phyloP scores from a whole-genome alignment of 2,329 filamentous ascomycete species.

The Aspergillus sp. region DNA sequence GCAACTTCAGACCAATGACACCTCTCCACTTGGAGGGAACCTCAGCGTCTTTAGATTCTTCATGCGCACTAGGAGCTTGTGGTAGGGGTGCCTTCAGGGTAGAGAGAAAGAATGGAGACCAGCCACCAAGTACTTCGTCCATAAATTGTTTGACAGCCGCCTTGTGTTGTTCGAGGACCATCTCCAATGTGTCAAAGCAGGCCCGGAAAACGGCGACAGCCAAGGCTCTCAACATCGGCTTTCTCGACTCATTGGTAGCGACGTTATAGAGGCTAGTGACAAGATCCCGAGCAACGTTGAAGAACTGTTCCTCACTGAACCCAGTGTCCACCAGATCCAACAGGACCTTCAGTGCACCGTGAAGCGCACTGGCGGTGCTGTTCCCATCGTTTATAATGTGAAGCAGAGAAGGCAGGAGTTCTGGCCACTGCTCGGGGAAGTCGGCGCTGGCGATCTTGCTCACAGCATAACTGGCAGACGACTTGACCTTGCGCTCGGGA shows the following conservation, averaged over 20 bases:
- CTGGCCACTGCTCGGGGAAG: constrained; percentile 95
- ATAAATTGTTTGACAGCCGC: constrained; percentile 84
- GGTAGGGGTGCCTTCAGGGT: constrained; percentile 76
- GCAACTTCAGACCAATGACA: constrained; percentile 81
- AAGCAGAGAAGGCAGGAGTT: constrained; percentile 77
- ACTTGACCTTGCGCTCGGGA: constrained; percentile 80
- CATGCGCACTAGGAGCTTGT: constrained; percentile 55
- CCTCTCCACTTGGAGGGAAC: constrained; percentile 73
- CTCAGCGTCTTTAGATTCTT: constrained; percentile 58
- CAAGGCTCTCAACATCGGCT: constrained; percentile 75
- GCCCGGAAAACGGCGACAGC: constrained; percentile 87
- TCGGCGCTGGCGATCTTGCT: constrained; percentile 93
- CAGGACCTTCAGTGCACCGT: constrained; percentile 86
- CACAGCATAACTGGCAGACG: constrained; percentile 82
- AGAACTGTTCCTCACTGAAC: constrained; percentile 93
- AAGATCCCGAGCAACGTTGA: constrained; percentile 81
- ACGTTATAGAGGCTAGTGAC: constrained; percentile 81
- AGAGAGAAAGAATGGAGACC: constrained; percentile 86
- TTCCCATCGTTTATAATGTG: constrained; percentile 66
- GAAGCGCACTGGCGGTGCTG: constrained; percentile 76
- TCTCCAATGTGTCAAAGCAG: constrained; percentile 93
- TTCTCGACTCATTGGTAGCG: constrained; percentile 72
- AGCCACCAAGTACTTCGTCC: constrained; percentile 77
- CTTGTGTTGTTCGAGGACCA: constrained; percentile 92
- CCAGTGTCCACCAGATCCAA: constrained; percentile 89